Evolutionary conservation across 2,329 filamentous ascomycete species (phyloP), one percentile per base, ranked within the genome.

Genomic region (Cercospora sojina): DNA sequence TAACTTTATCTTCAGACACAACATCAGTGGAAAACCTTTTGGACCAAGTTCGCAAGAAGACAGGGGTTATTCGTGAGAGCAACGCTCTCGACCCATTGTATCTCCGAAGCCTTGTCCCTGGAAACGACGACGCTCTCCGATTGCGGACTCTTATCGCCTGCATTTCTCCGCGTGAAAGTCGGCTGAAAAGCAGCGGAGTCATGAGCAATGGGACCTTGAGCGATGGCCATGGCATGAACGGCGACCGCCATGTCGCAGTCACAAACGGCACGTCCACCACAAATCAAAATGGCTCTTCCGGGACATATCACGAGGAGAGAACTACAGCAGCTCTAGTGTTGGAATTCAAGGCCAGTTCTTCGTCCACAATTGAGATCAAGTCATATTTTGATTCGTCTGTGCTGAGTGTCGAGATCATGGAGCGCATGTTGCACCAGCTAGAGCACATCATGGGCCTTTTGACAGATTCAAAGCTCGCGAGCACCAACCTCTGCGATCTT

Each of bases 351-450:
- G 3, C 18, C 32, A 38, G 13, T 10, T 59, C 56, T 12, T 12
- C 32, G 20, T 23, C 31, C 7, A 27, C 16, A 12, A 5, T 41
- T 10, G 13, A 59, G 10, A 35, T 59, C 7, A 31, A 8, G 18
- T 38, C 18, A 16, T 38, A 3, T 16, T 59, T 38, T 27, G 56
- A 59, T 18, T 59, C 56, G 7, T 59, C 32, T 38, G 31, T 59
- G 31, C 7, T 59, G 56, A 59, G 56, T 25, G 38, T 41, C 3
- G 13, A 41, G 32, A 16, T 25, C 13, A 23, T 59, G 31, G 31
- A 59, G n/a, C 56, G 56, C 32, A 59, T 59, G 56, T 10, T 41
- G 56, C 12, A 43, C 7, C 56, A 59, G 56, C 56, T 59, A 9
- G 20, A 59, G n/a, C 31, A 59, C n/a, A 41, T 41, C 32, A 41